phyloP scores from a whole-genome alignment of 116 monocot genomes.

The Cymodocea nodosa region DNA sequence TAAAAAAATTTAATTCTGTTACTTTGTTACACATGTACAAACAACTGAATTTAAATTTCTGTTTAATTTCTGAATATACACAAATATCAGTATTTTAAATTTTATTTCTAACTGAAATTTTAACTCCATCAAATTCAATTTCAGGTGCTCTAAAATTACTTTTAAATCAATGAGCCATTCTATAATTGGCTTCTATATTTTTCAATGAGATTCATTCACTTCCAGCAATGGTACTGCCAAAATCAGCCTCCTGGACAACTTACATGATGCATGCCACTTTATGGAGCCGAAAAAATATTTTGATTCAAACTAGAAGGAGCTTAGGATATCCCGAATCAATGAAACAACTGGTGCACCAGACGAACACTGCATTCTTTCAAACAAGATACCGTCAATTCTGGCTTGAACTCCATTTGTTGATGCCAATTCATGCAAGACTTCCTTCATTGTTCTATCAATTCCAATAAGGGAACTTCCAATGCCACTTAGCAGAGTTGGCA shows the following conservation, averaged over 20 bases:
- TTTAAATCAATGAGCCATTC: too few species aligned
- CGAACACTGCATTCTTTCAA: conserved; percentile 42
- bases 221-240: too few species aligned
- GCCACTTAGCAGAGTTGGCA: conserved; percentile 32
- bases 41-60: too few species aligned
- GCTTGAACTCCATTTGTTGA: conserved; percentile 55
- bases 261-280: background rate
- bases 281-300: background rate
- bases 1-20: too few species aligned
- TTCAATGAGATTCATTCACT: too few species aligned
- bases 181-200: too few species aligned
- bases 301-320: conserved; percentile 22
- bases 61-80: too few species aligned
- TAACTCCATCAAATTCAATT: too few species aligned
- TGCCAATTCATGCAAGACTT: conserved; percentile 39
- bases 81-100: too few species aligned
- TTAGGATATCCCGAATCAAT: conserved; percentile 49
- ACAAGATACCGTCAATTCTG: conserved; percentile 71
- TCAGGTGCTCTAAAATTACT: too few species aligned
- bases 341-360: conserved; percentile 31
- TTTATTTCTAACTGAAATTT: too few species aligned
- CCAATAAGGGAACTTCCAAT: conserved; percentile 51
- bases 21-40: too few species aligned
- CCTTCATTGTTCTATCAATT: conserved; percentile 45
- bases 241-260: background rate